A percentile compares a stretch with the other conserved stretches of the same genome.
Evolutionary conservation across 2,329 filamentous ascomycete species (phyloP).

Genomic region (Calonectria naviculata): DNA sequence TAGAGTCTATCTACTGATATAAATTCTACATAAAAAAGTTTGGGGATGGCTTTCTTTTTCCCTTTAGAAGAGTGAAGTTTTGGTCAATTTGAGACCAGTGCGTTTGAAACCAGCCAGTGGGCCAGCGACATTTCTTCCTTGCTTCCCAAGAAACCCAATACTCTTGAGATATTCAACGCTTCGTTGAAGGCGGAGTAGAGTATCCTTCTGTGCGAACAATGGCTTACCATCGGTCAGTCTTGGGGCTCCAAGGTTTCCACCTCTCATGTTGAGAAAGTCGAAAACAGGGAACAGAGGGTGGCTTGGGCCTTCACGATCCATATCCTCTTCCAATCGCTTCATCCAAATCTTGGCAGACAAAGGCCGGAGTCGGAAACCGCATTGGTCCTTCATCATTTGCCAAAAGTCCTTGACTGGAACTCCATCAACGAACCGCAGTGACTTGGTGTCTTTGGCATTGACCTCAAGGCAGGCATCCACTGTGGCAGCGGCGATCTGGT

Average conservation of each 20-base stretch:
- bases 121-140: not conserved
- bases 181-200: slow-evolving; percentile 9
- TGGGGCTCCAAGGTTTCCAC: not conserved
- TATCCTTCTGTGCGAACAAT: not conserved
- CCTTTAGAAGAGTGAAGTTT: not conserved
- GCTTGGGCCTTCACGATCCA: slow-evolving; percentile 9
- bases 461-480: slow-evolving; percentile 1
- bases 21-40: not conserved
- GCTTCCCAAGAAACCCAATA: slow-evolving; percentile 1
- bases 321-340: not conserved
- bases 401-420: slow-evolving; percentile 13
- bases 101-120: not conserved
- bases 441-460: not conserved
- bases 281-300: slow-evolving; percentile 8
- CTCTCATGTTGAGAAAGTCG: not conserved
- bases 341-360: slow-evolving; percentile 12
- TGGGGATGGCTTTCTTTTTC: not conserved
- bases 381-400: slow-evolving; percentile 9
- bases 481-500: slow-evolving; percentile 12
- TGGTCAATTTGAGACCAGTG: not conserved
- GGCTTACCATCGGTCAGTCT: not conserved
- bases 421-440: slow-evolving; percentile 13
- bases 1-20: not conserved
- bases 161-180: slow-evolving; percentile 8
- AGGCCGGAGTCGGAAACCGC: slow-evolving; percentile 9